Evolutionary conservation across 148 eudicot genomes (phyloP).

Genomic region (Nepenthes gracilis): DNA sequence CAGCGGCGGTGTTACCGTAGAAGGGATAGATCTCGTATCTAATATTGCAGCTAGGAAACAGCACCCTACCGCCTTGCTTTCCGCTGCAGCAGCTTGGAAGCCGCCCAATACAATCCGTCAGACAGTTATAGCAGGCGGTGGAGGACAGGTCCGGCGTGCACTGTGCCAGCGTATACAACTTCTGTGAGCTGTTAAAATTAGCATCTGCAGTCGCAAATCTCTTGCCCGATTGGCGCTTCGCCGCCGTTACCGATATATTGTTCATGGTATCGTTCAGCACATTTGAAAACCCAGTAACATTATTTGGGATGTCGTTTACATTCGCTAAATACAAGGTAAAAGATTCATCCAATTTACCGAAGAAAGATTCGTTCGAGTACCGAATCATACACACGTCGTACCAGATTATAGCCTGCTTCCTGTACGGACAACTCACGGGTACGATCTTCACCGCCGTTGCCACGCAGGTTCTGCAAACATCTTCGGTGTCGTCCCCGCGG

Average conservation of each 20-base stretch:
- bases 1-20: neutral
- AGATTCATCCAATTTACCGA: neutral
- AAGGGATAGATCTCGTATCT: conserved; percentile 18
- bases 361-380: conserved; percentile 14
- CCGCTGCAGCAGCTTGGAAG: neutral
- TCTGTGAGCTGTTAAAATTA: conserved; percentile 1
- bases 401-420: conserved; percentile 15
- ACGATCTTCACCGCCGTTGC: conserved; percentile 10
- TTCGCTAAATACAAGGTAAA: neutral
- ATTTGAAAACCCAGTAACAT: neutral
- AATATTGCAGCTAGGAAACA: conserved; percentile 17
- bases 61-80: conserved; percentile 13
- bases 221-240: conserved; percentile 1
- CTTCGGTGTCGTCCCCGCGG: conserved; percentile 19
- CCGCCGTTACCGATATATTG: conserved; percentile 4
- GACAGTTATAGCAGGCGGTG: conserved; percentile 11
- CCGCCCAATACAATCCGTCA: conserved; percentile 4
- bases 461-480: conserved; percentile 19
- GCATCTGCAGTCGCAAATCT: conserved; percentile 14
- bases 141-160: conserved; percentile 18
- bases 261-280: conserved; percentile 3
- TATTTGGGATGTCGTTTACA: neutral
- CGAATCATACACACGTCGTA: conserved; percentile 21
- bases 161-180: conserved; percentile 20
- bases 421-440: conserved; percentile 12